Percentiles rank a stretch among this genome's conserved stretches.
Conservation (phyloP, 202 grass and related monocot species). For the Setaria italica region DNA sequence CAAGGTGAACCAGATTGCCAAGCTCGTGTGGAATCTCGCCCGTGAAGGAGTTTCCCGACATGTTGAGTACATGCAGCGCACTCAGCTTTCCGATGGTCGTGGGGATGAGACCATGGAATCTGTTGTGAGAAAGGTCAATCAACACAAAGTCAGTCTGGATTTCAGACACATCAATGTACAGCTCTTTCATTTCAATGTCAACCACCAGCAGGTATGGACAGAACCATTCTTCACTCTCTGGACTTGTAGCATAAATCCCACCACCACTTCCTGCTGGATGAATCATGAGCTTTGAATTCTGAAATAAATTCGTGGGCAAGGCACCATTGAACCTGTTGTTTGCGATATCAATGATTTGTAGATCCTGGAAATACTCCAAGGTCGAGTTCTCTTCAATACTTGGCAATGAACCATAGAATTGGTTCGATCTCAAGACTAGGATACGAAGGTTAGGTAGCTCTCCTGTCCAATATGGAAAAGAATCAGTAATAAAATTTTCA, state of each 20-base stretch:
- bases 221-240: no score
- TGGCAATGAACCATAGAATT: not conserved
- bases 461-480: constrained; percentile 35
- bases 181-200: no score
- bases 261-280: not conserved
- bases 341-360: constrained; percentile 15
- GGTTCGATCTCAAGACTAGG: constrained; percentile 21
- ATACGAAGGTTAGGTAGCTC: not conserved
- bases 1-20: not conserved
- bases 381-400: not conserved
- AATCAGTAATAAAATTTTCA: constrained; percentile 15
- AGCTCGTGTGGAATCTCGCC: constrained; percentile 43
- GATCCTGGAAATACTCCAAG: not conserved
- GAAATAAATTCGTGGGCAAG: constrained; percentile 25
- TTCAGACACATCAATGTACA: no score
- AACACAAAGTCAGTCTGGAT: no score
- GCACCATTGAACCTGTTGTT: not conserved
- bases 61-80: no score
- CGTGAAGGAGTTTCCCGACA: not conserved
- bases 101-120: no score
- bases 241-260: no score
- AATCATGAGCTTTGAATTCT: not conserved
- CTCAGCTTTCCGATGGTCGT: no score
- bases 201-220: no score
- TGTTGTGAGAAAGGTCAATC: no score